Evolutionary conservation across 2,329 filamentous ascomycete genomes (phyloP).

Genomic region (Exutisphaerella laricina): DNA sequence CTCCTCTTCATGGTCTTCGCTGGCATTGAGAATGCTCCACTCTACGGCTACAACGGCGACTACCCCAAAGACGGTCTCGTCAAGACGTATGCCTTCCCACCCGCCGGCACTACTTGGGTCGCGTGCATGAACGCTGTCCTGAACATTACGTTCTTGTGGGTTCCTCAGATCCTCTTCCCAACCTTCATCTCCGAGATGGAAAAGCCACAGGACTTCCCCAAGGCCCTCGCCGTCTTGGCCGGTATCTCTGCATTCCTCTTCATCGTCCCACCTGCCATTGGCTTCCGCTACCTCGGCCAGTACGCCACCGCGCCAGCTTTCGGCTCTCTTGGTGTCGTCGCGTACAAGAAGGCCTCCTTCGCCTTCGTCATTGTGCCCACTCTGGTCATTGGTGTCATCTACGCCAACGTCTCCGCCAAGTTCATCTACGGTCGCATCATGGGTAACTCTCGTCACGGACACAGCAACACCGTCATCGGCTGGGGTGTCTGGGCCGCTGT

Average conservation of each 20-base stretch:
- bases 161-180: conserved; percentile 49
- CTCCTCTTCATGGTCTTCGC: conserved; percentile 47
- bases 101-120: conserved; percentile 44
- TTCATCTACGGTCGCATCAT: conserved; percentile 46
- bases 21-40: conserved; percentile 42
- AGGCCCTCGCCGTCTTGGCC: conserved; percentile 44
- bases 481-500: conserved; percentile 43
- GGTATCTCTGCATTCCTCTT: conserved; percentile 45
- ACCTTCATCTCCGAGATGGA: conserved; percentile 50
- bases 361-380: conserved; percentile 49
- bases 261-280: conserved; percentile 46
- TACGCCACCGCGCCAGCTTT: conserved; percentile 49
- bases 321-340: conserved; percentile 40
- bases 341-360: conserved; percentile 47
- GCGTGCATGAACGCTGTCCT: conserved; percentile 47
- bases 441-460: conserved; percentile 41
- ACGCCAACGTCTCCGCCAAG: conserved; percentile 46
- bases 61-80: conserved; percentile 43
- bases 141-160: conserved; percentile 46
- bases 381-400: conserved; percentile 46
- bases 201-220: conserved; percentile 47
- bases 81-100: conserved; percentile 45
- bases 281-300: conserved; percentile 46
- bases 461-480: conserved; percentile 45
- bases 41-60: conserved; percentile 43